phyloP scores from a whole-genome alignment of 2,329 filamentous ascomycete genomes.

The Westerdykella sp. region DNA sequence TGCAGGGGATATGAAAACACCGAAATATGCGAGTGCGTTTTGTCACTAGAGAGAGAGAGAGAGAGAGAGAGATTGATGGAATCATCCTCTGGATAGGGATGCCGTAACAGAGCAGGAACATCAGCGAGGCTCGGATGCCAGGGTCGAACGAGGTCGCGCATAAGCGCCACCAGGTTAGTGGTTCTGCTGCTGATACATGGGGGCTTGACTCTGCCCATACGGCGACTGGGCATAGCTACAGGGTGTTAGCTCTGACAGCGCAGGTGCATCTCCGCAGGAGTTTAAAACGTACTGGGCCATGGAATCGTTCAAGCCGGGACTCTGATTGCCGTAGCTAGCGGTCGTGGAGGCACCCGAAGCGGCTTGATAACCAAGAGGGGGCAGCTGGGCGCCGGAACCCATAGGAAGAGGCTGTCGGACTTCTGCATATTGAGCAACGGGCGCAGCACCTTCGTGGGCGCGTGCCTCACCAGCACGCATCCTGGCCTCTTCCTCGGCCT shows the following conservation, averaged over 20 bases:
- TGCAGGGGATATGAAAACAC: not conserved
- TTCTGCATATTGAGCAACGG: slow-evolving; percentile 37
- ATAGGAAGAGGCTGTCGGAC: slow-evolving; percentile 40
- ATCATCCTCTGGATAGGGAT: slow-evolving; percentile 13
- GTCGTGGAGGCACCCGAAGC: slow-evolving; percentile 36
- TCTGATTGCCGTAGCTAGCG: slow-evolving; percentile 40
- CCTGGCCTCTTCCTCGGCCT: slow-evolving; percentile 74
- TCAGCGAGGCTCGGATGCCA: too few species aligned
- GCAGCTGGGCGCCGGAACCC: too few species aligned
- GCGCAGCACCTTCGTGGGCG: slow-evolving; percentile 49
- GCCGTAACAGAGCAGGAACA: too few species aligned
- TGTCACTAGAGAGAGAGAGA: not conserved
- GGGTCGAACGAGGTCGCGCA: too few species aligned
- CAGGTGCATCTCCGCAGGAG: too few species aligned
- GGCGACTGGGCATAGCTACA: slow-evolving; percentile 48
- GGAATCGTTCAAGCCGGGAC: slow-evolving; percentile 43
- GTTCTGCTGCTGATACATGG: slow-evolving; percentile 43
- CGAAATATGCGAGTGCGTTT: not conserved
- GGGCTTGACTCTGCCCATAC: slow-evolving; percentile 41
- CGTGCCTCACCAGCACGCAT: slow-evolving; percentile 60
- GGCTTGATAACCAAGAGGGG: slow-evolving; percentile 36
- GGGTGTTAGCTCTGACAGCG: not conserved
- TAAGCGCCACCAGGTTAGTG: slow-evolving; percentile 16
- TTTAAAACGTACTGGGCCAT: slow-evolving; percentile 43
- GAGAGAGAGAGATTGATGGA: slow-evolving; percentile 21